Base-by-base conservation (phyloP, 352 stramenopile genomes). In the Peronosclerospora sorghi region DNA sequence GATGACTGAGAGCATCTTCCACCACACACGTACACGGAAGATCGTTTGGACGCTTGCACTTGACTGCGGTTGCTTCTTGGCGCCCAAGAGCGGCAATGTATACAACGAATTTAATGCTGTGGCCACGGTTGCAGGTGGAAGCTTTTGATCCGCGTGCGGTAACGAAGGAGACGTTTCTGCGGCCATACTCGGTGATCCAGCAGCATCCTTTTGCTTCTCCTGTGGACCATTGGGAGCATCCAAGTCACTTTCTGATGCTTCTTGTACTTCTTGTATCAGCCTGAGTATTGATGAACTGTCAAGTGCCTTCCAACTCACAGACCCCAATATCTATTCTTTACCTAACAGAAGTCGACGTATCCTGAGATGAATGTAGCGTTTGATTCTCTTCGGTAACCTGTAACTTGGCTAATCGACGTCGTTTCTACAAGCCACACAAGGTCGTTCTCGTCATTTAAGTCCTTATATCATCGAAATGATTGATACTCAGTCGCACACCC, bases 331-430 rank as follows among this genome's bases (percentile, higher is more conserved):
- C n/a, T n/a, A n/a, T n/a, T n/a, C n/a, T n/a, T n/a, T 41, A 67
- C 57, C 53, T 52, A 23, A 27, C 12, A 37, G 40, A 1, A 43
- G 36, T 32, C 30, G 21, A 8, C 3, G 32, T 43, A 19, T 27
- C 41, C 29, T 34, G 41, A 30, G 18, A 13, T 2, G 8, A 23
- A 0, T 34, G 32, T 8, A 52, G 19, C 1, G 37, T 2, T 35
- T 56, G 51, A n/a, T 68, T 54, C 4, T 48, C 34, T 8, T 19
- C 40, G 18, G 41, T 51, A 35, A 56, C 46, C 43, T 78, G 65
- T 20, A 85, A 41, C 36, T 83, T 85, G 6, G 68, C 74, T 1
- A 68, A 68, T 13, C 70, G 68, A 15, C 73, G 75, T 15, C 66
- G 70, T 62, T 76, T 70, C 75, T 87, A 49, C 26, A 26, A 54